phyloP scores from a whole-genome alignment of 352 stramenopile species.

The Aphanomyces invadans region DNA sequence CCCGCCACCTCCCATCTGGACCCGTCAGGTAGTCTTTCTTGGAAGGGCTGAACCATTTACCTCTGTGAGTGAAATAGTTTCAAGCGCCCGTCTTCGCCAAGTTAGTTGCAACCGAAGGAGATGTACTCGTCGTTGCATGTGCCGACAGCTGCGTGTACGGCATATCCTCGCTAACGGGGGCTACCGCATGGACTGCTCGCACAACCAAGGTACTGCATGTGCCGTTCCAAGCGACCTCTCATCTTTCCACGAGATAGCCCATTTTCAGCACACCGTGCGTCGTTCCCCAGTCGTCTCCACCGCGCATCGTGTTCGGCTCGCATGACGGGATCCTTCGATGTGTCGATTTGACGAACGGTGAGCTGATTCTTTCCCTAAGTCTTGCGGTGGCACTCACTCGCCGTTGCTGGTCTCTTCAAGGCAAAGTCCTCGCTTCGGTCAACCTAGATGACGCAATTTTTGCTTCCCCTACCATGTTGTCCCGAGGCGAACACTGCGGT shows the following conservation, averaged over 20 bases:
- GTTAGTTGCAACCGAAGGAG: background rate
- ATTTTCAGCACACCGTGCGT: slow-evolving; percentile 16
- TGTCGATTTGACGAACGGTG: background rate
- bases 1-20: background rate
- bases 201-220: background rate
- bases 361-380: background rate
- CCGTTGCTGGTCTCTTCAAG: too few relatives aligned
- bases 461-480: slow-evolving; percentile 6
- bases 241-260: background rate
- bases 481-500: background rate
- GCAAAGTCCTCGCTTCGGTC: background rate
- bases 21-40: background rate
- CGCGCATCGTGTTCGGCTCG: slow-evolving; percentile 2
- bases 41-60: background rate
- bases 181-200: background rate
- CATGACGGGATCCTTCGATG: slow-evolving; percentile 17
- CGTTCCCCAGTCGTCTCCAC: too few relatives aligned
- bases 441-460: slow-evolving; percentile 1
- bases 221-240: too few relatives aligned
- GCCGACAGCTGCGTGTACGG: slow-evolving; percentile 5
- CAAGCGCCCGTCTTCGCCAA: slow-evolving; percentile 7
- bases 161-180: background rate
- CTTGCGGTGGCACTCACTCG: too few relatives aligned
- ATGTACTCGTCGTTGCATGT: slow-evolving; percentile 1
- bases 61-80: too few relatives aligned